Percentiles rank a stretch among this genome's conserved stretches.
These are phyloP conservation scores for Plantago coronopus DNA, from an alignment of 305 asterid species.

Conservation along the genomic window DNA sequence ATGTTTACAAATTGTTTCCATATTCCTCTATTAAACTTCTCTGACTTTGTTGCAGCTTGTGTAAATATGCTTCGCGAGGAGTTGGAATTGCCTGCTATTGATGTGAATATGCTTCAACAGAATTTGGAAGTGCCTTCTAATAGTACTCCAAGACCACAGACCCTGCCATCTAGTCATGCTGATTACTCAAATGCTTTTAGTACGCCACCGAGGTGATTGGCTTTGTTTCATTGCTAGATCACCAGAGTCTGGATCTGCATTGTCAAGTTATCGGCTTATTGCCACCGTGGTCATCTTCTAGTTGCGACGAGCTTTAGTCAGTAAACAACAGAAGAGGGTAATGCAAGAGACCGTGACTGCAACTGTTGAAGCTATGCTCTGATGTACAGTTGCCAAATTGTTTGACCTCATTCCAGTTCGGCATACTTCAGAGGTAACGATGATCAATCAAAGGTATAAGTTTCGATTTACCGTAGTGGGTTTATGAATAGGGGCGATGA, in stretches of 20 bases:
- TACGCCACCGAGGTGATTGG: constrained; percentile 49
- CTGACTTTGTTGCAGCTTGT: constrained; percentile 37
- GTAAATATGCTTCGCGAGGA: constrained; percentile 66
- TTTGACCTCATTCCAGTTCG: constrained; percentile 13
- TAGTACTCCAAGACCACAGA: constrained; percentile 45
- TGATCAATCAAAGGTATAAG: constrained; percentile 10
- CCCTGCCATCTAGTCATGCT: constrained; percentile 38
- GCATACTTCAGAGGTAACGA: constrained; percentile 16
- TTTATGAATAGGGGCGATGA: constrained; percentile 13
- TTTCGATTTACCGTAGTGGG: constrained; percentile 5
- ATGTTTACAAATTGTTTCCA: constrained; percentile 1
- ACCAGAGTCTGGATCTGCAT: constrained; percentile 9
- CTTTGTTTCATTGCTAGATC: constrained; percentile 2
- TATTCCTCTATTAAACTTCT: background rate
- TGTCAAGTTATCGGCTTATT: background rate
- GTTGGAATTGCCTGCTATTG: constrained; percentile 55
- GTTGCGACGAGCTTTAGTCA: constrained; percentile 18
- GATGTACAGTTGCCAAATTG: constrained; percentile 12
- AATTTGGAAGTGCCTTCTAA: constrained; percentile 54
- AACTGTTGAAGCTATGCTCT: constrained; percentile 19
- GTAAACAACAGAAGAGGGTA: constrained; percentile 20
- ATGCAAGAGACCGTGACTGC: constrained; percentile 12
- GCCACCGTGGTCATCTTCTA: constrained; percentile 15
- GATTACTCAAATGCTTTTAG: constrained; percentile 36
- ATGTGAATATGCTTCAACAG: constrained; percentile 47